These are phyloP conservation scores for Sphaceloma murrayae DNA, from an alignment of 2,329 filamentous ascomycete species.

Conservation along the genomic window DNA sequence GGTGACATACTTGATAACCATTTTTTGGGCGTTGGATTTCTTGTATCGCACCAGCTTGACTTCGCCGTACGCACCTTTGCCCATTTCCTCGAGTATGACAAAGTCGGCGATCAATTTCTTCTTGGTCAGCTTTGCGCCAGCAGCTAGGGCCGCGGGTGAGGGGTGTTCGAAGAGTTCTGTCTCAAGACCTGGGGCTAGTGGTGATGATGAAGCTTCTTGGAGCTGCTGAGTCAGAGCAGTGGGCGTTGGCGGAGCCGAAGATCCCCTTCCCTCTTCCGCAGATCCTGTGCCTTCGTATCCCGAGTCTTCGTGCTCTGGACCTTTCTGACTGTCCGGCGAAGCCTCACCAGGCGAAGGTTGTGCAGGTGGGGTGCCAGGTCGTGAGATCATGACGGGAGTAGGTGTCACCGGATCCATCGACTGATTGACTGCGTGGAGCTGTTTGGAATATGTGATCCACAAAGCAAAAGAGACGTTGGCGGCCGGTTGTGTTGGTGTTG, in stretches of 20 bases:
- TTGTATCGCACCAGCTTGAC: conserved; percentile 90
- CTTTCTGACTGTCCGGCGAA: conserved; percentile 20
- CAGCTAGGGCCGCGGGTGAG: conserved; percentile 28
- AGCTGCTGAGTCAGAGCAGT: conserved; percentile 44
- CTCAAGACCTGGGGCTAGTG: conserved; percentile 19
- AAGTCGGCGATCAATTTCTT: conserved; percentile 90
- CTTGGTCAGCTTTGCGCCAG: conserved; percentile 25
- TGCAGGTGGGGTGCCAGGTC: conserved; percentile 60
- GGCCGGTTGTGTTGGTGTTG: conserved; percentile 41
- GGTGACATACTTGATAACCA: conserved; percentile 95
- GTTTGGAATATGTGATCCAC: conserved; percentile 94
- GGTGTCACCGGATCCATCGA: conserved; percentile 55
- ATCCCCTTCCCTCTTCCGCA: neutral
- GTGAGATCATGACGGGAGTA: conserved; percentile 52
- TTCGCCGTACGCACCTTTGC: conserved; percentile 93
- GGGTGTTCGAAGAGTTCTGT: conserved; percentile 32
- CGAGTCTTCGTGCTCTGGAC: conserved; percentile 7
- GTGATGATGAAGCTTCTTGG: conserved; percentile 20
- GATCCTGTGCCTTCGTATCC: conserved; percentile 15
- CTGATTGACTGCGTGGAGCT: conserved; percentile 67
- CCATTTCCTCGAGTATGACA: conserved; percentile 92
- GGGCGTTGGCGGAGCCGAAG: conserved; percentile 22
- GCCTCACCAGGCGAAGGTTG: conserved; percentile 72
- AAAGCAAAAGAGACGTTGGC: conserved; percentile 85
- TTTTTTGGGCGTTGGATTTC: conserved; percentile 60